phyloP scores from a whole-genome alignment of 495 filamentous ascomycete genomes.

The Neurospora cerealis region DNA sequence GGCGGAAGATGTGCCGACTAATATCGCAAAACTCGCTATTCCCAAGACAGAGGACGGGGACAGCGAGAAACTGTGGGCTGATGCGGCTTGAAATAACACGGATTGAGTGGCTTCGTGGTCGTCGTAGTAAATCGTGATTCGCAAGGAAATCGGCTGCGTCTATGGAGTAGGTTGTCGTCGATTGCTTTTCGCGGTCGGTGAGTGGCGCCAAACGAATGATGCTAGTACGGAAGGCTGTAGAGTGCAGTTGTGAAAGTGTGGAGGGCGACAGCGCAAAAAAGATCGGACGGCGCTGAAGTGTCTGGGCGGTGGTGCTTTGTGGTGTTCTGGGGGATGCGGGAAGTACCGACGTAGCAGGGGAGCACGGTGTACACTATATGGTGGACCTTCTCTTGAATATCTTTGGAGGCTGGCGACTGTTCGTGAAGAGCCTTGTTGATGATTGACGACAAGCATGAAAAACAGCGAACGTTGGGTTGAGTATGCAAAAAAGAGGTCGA shows the following conservation, averaged over 20 bases:
- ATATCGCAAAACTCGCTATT: neutral
- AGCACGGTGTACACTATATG: neutral
- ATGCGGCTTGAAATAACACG: neutral
- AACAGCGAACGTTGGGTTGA: neutral
- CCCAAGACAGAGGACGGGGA: neutral
- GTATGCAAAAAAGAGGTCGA: neutral
- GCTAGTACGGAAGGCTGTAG: neutral
- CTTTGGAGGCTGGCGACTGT: neutral
- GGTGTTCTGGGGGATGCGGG: neutral
- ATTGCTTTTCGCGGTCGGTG: neutral
- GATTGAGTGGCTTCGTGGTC: neutral
- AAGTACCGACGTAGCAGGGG: neutral
- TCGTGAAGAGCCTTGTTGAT: neutral
- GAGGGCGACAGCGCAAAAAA: neutral
- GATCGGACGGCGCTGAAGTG: neutral
- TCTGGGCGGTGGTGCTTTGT: neutral
- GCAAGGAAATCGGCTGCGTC: neutral
- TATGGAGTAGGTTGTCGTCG: neutral
- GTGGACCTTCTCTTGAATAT: neutral
- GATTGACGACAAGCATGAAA: neutral
- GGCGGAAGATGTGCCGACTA: neutral
- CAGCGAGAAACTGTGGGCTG: neutral
- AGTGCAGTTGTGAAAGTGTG: neutral
- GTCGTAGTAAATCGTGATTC: neutral
- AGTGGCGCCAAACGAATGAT: neutral